These are phyloP conservation scores for Candida parachauliodes DNA, from an alignment of 805 yeast genomes.

Conservation along the genomic window DNA sequence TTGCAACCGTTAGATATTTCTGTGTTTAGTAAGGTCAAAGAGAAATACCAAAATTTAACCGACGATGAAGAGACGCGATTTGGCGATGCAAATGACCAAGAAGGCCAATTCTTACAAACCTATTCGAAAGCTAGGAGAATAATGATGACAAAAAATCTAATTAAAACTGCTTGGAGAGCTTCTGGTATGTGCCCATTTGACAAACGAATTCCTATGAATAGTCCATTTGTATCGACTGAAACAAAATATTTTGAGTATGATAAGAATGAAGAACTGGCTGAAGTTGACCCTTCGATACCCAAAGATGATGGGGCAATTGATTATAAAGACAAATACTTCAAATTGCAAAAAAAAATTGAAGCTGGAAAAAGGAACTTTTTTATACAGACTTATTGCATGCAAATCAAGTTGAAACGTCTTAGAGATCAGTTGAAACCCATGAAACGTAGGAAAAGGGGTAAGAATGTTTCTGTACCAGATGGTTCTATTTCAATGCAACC, in stretches of 20 bases:
- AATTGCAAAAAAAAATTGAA: too few species aligned
- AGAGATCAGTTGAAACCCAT: too few species aligned
- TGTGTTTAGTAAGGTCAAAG: not conserved
- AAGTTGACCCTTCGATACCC: not conserved
- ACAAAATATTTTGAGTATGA: not conserved
- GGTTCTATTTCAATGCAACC: too few species aligned
- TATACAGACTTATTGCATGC: too few species aligned
- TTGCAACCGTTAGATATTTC: not conserved
- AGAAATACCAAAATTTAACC: not conserved
- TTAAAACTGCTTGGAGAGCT: not conserved
- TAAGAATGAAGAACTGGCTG: not conserved
- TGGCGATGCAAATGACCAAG: not conserved
- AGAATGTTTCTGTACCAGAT: too few species aligned
- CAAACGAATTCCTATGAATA: not conserved
- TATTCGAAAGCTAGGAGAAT: not conserved
- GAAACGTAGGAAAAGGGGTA: too few species aligned
- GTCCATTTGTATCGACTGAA: not conserved
- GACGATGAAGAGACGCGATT: not conserved
- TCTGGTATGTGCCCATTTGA: not conserved
- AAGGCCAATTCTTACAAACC: too few species aligned
- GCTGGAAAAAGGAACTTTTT: too few species aligned
- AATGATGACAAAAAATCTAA: not conserved
- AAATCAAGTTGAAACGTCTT: too few species aligned
- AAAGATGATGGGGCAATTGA: not conserved
- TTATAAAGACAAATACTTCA: not conserved